phyloP scores from a whole-genome alignment of 129 eudicot species.

The Flaveria ramosissima region DNA sequence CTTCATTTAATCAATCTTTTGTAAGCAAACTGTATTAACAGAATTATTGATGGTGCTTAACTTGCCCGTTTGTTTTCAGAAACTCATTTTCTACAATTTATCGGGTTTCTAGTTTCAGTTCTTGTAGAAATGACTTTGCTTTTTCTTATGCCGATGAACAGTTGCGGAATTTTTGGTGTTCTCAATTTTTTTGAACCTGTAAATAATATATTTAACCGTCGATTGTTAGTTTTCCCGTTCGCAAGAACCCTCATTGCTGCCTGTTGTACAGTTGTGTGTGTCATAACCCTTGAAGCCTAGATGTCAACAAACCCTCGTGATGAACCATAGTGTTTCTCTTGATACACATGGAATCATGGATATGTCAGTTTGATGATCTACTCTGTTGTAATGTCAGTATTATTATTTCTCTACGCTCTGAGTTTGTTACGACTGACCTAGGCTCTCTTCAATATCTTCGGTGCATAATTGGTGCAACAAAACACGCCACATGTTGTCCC shows the following conservation, averaged over 20 bases:
- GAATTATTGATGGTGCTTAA: background rate
- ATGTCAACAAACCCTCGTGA: background rate
- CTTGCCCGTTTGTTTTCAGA: background rate
- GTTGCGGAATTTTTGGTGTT: background rate
- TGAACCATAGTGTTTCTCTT: background rate
- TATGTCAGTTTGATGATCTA: too few relatives aligned
- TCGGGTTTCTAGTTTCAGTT: background rate
- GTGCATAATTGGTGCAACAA: too few relatives aligned
- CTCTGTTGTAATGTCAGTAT: too few relatives aligned
- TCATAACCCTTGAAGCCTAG: background rate
- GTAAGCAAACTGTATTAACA: conserved; percentile 15
- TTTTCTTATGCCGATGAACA: background rate
- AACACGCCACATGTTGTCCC: too few relatives aligned
- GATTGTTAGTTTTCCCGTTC: background rate
- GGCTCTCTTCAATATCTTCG: too few relatives aligned
- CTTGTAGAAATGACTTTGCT: conserved; percentile 1
- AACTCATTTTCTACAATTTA: conserved; percentile 14
- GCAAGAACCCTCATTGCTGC: background rate
- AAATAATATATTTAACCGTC: background rate
- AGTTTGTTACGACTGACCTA: too few relatives aligned
- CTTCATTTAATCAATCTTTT: conserved; percentile 15
- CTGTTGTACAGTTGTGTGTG: background rate
- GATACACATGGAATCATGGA: too few relatives aligned
- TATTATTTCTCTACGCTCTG: too few relatives aligned
- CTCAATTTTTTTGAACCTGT: background rate